Evolutionary conservation across 2,329 filamentous ascomycete species (phyloP), one percentile per base, ranked within the genome.

Genomic region (Monosporascus sp.): DNA sequence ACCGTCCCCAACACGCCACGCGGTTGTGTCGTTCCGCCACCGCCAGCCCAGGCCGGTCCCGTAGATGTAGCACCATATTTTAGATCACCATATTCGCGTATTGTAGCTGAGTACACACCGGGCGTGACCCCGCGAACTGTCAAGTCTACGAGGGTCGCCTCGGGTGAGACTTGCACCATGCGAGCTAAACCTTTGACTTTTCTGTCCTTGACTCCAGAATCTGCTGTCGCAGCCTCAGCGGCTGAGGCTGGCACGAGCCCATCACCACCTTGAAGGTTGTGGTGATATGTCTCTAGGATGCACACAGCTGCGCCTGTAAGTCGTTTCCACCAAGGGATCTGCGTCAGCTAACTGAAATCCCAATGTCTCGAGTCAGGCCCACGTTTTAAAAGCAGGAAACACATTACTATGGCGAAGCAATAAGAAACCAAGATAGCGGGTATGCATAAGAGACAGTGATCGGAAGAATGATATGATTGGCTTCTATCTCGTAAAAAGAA

Each of bases 91-190:
- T 84, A 88, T 69, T 93, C 86, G 48, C 94, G 85, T 58, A 99
- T 86, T 6, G 87, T 93, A 17, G 91, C 91, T 66, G 84, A 80
- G 72, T 97, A 97, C 14, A 74, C 86, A 20, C 94, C 94, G 35
- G 90, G 85, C 22, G 84, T 78, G 31, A 97, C 80, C 44, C 94
- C 93, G 58, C 86, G 86, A 57, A 97, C 79, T 16, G 90, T 95
- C 61, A 97, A 75, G 72, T 99, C 94, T 58, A 97, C 80, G 51
- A 97, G 76, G 14, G 92, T 96, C 63, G 89, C 79, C 43, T 80
- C 84, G 3, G 88, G 79, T 50, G 84, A 85, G 49, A 96, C 91
- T 68, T 97, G 90, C 43, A 99, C 93, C 88, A 99, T 95, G 62
- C 94, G 85, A 57, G 89, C 91, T 41, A 99, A 77, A 27, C 94